Evolutionary conservation across 2,329 filamentous ascomycete species (phyloP).

Genomic region (Claviceps sp.): DNA sequence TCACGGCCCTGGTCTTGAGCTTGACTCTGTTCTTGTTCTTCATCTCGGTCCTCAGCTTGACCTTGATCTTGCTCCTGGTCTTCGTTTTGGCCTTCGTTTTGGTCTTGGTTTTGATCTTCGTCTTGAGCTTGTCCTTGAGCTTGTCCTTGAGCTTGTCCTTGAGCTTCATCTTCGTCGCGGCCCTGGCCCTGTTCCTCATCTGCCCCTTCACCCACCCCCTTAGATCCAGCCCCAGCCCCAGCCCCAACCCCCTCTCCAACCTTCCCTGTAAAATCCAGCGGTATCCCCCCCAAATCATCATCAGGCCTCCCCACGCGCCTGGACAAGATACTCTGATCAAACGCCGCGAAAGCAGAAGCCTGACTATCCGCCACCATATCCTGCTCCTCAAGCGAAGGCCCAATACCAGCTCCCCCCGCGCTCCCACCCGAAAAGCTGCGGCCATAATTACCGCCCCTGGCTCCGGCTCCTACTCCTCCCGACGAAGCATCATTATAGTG

Average conservation of each 20-base stretch:
- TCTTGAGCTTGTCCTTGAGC: too few species aligned
- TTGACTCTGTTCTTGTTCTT: neutral
- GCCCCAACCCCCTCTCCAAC: conserved; percentile 15
- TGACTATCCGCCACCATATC: conserved; percentile 31
- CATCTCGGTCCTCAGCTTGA: neutral
- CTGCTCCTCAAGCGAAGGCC: conserved; percentile 17
- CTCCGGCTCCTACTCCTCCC: too few species aligned
- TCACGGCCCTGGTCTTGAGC: neutral
- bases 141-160: too few species aligned
- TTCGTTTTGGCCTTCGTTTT: too few species aligned
- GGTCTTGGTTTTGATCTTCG: too few species aligned
- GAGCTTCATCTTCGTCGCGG: neutral
- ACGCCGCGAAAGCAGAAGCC: conserved; percentile 46
- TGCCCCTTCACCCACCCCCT: too few species aligned
- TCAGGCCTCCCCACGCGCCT: conserved; percentile 37
- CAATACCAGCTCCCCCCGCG: conserved; percentile 13
- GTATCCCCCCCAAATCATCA: conserved; percentile 29
- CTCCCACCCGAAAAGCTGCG: conserved; percentile 30
- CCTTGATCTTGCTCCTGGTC: neutral
- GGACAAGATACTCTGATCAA: conserved; percentile 48
- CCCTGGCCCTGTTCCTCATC: neutral
- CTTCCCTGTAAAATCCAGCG: conserved; percentile 20
- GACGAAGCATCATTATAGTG: conserved; percentile 12
- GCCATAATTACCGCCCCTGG: conserved; percentile 13
- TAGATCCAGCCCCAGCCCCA: neutral